Evolutionary conservation across 208 protist species (phyloP), one percentile per base, ranked within the genome.

Genomic region (Leishmania turanica): DNA sequence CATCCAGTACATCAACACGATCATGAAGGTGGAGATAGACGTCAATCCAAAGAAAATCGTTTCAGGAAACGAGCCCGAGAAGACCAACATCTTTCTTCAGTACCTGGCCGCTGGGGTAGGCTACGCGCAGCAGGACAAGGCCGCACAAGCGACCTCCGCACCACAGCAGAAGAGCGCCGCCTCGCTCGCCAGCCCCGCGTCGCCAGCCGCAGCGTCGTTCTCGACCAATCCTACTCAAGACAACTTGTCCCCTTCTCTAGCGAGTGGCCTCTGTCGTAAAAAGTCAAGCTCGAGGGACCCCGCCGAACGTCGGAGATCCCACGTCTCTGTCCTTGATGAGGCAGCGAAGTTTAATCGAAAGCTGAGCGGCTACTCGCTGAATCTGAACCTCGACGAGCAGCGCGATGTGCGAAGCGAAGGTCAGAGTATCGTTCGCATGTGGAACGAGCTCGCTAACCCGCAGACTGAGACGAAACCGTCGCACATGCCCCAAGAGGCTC

Each of bases 31-130:
- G 17, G 88, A 91, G 78, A 74, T 98, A 34, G 91, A 96, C 77
- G 95, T 97, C 8, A 94, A 89, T 77, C 86, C 93, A 0, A 96
- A 96, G 78, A 97, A 97, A 81, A 96, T 98, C 40, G 90, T 98
- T n/a, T 77, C 94, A 1, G 96, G 96, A 2, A 85, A 88, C 45
- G 95, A 98, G 70, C 89, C 93, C 24, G 96, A 97, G 73, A 96
- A 95, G 71, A 98, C 96, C 4, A 98, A 98, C 69, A 76, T 90
- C 11, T 98, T 98, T 73, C 81, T 98, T 53, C 94, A 94, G 83
- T 91, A 91, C 64, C 66, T 98, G 4, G 96, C 96, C 0, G 86
- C 88, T 4, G 95, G 92, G 37, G 93, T 96, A 0, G 92, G 91
- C 40, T 90, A 89, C 42, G 93, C 94, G 37, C 93, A 96, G 81